These are phyloP conservation scores for Oryza rufipogon DNA, from an alignment of 176 grass and related monocot genomes.

Conservation along the genomic window DNA sequence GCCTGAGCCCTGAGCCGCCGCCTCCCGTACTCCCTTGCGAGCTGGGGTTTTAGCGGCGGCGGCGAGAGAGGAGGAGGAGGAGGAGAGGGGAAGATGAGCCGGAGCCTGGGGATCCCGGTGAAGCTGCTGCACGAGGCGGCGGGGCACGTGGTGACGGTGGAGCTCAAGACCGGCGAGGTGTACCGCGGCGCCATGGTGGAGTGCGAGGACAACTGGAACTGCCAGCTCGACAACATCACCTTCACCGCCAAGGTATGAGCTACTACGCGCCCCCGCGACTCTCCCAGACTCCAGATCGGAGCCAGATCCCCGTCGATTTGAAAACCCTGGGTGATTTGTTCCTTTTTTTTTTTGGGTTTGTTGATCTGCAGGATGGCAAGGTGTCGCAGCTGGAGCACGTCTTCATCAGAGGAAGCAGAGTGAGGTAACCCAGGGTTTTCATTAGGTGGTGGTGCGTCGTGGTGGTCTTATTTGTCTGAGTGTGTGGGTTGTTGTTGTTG, in stretches of 20 bases:
- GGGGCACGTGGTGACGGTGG: conserved; percentile 91
- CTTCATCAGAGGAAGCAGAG: conserved; percentile 67
- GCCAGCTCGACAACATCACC: conserved; percentile 73
- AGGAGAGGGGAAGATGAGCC: conserved; percentile 60
- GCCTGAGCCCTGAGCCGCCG: neutral
- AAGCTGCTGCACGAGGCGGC: conserved; percentile 95
- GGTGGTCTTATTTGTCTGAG: neutral
- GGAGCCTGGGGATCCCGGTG: conserved; percentile 86
- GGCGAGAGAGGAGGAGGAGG: neutral
- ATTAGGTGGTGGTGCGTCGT: neutral
- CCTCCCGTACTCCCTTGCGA: neutral
- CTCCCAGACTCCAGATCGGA: conserved; percentile 16
- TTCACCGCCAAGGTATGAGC: conserved; percentile 63
- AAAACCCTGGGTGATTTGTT: conserved; percentile 5
- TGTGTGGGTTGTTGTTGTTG: neutral
- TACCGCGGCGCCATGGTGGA: conserved; percentile 67
- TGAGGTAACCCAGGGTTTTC: conserved; percentile 45
- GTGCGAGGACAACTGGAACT: conserved; percentile 94
- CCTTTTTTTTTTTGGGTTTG: neutral
- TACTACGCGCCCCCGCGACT: neutral
- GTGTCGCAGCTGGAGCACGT: conserved; percentile 68
- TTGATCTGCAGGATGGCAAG: conserved; percentile 63
- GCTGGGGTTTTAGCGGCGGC: conserved; percentile 44
- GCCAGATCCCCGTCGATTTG: conserved; percentile 21
- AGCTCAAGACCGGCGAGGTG: conserved; percentile 84